Conservation (phyloP, 306 rosid species). For the Vigna hirtella region DNA sequence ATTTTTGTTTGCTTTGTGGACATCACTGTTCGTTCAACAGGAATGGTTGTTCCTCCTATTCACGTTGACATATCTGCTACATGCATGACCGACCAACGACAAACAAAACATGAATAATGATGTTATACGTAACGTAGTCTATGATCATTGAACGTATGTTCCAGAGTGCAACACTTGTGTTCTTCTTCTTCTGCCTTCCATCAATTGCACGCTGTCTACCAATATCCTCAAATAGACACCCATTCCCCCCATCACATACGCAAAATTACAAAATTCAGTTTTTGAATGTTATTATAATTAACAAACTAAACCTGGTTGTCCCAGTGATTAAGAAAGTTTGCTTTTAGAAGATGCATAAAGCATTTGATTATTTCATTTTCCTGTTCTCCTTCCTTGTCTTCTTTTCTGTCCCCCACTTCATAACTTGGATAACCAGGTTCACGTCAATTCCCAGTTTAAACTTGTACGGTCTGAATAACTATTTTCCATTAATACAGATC, state of each 20-base stretch:
- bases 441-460: background rate
- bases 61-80: slow-evolving; percentile 31
- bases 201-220: slow-evolving; percentile 38
- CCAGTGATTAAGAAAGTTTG: background rate
- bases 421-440: background rate
- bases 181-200: background rate
- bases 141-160: background rate
- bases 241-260: background rate
- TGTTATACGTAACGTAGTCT: slow-evolving; percentile 4
- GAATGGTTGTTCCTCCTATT: background rate
- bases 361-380: background rate
- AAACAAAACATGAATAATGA: slow-evolving; percentile 15
- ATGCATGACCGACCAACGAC: slow-evolving; percentile 37
- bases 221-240: slow-evolving; percentile 19
- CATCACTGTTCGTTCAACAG: background rate
- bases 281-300: background rate
- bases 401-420: slow-evolving; percentile 9
- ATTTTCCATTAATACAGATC: background rate
- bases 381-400: slow-evolving; percentile 9
- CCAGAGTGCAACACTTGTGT: background rate
- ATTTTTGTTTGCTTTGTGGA: slow-evolving; percentile 29
- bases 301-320: background rate
- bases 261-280: background rate
- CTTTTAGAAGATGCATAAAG: background rate
- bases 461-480: background rate